phyloP scores from a whole-genome alignment of 352 stramenopile genomes.

The Phytopythium chamaehyphon region DNA sequence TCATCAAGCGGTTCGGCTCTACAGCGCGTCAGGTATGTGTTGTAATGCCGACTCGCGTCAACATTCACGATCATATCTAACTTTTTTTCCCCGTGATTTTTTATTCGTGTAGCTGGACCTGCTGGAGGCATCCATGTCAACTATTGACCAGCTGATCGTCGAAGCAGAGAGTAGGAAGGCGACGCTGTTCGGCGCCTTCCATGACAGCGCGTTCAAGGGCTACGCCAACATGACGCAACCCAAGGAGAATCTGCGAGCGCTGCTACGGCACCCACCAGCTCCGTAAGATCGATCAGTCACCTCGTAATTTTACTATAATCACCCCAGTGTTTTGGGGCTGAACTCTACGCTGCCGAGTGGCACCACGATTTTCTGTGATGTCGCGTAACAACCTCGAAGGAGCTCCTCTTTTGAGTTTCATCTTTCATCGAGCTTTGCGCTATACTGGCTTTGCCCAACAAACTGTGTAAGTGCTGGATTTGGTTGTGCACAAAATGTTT shows the following conservation, averaged over 20 bases:
- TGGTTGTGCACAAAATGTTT: no score
- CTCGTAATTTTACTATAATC: conserved; percentile 4
- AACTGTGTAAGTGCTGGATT: no score
- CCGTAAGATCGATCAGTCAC: conserved; percentile 2
- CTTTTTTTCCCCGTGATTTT: neutral
- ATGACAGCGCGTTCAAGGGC: conserved; percentile 72
- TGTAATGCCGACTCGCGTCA: neutral
- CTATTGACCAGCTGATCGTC: conserved; percentile 56
- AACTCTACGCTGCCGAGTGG: no score
- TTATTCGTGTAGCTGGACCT: conserved; percentile 34
- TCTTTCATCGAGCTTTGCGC: no score
- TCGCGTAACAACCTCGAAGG: no score
- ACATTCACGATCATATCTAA: neutral
- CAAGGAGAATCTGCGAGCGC: conserved; percentile 64
- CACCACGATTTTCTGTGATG: no score
- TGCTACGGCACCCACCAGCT: conserved; percentile 26
- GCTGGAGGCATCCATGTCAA: conserved; percentile 59
- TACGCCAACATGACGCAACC: conserved; percentile 56
- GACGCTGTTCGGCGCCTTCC: conserved; percentile 65
- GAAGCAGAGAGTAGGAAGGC: conserved; percentile 69
- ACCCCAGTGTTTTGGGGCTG: neutral
- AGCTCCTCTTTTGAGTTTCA: no score
- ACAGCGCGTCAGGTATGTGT: conserved; percentile 36
- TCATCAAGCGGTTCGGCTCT: conserved; percentile 34
- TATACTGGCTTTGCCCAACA: no score